These are phyloP conservation scores for Colletotrichum salicis DNA, from an alignment of 2,329 filamentous ascomycete species.

Conservation along the genomic window DNA sequence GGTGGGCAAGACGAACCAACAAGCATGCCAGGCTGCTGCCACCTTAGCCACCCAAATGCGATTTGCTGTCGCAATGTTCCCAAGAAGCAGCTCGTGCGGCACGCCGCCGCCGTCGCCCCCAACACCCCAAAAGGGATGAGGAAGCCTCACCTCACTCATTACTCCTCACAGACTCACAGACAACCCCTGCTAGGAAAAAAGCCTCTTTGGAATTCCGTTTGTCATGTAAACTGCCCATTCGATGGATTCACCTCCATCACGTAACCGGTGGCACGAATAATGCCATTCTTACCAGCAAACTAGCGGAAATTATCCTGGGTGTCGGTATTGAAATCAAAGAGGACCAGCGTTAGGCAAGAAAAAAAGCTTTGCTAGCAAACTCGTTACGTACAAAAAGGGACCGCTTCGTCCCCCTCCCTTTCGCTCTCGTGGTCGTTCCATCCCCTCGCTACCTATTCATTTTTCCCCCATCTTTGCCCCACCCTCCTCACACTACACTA, in stretches of 20 bases:
- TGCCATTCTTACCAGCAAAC: conserved; percentile 11
- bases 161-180: not conserved
- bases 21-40: too few relatives aligned
- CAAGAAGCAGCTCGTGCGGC: too few relatives aligned
- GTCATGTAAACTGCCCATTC: conserved; percentile 36
- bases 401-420: not conserved
- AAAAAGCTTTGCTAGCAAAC: not conserved
- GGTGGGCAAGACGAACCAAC: too few relatives aligned
- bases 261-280: conserved; percentile 31
- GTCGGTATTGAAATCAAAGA: not conserved
- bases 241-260: conserved; percentile 24
- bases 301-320: not conserved
- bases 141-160: not conserved
- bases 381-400: not conserved
- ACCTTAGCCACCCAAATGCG: too few relatives aligned
- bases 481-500: not conserved
- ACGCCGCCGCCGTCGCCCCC: too few relatives aligned
- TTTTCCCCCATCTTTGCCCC: not conserved
- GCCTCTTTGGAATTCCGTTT: conserved; percentile 31
- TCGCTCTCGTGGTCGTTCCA: not conserved
- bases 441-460: not conserved
- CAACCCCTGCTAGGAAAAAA: not conserved
- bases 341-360: too few relatives aligned
- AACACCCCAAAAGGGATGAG: not conserved
- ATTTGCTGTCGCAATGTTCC: too few relatives aligned